Evolutionary conservation across 2,329 filamentous ascomycete species (phyloP).

Genomic region (Chaetomiaceae sp.): DNA sequence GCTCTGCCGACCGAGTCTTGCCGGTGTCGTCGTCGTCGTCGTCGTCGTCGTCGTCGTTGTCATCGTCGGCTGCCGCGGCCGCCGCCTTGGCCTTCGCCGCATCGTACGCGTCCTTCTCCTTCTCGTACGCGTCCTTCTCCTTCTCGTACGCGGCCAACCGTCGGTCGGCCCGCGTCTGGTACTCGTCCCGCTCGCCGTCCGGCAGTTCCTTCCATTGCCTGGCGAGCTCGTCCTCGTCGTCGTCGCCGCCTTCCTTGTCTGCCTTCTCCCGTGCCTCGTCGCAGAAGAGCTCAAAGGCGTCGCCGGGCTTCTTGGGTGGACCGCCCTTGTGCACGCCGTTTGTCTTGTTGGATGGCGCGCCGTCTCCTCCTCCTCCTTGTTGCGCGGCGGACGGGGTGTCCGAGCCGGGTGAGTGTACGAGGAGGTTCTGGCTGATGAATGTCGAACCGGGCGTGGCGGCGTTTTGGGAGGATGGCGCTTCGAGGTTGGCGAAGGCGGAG

Average conservation of each 20-base stretch:
- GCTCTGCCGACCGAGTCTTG: slow-evolving; percentile 14
- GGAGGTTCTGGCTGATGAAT: slow-evolving; percentile 42
- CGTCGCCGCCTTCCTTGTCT: slow-evolving; percentile 17
- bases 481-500: slow-evolving; percentile 41
- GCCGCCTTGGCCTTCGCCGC: background rate
- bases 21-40: too few species aligned
- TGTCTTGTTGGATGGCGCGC: slow-evolving; percentile 25
- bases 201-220: slow-evolving; percentile 49
- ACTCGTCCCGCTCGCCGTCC: slow-evolving; percentile 44
- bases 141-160: slow-evolving; percentile 37
- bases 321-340: slow-evolving; percentile 19
- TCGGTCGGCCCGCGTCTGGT: slow-evolving; percentile 37
- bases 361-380: too few species aligned
- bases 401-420: slow-evolving; percentile 43
- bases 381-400: slow-evolving; percentile 41
- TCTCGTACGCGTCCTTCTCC: slow-evolving; percentile 35
- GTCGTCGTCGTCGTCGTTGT: slow-evolving; percentile 11
- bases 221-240: slow-evolving; percentile 49
- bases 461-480: slow-evolving; percentile 26
- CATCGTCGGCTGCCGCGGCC: slow-evolving; percentile 24
- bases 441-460: slow-evolving; percentile 33
- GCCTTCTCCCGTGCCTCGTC: slow-evolving; percentile 42
- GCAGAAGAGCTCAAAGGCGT: slow-evolving; percentile 51
- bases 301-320: slow-evolving; percentile 37
- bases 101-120: slow-evolving; percentile 10